Evolutionary conservation across 345 rosid species (phyloP).

Genomic region (Dipteronia dyeriana): DNA sequence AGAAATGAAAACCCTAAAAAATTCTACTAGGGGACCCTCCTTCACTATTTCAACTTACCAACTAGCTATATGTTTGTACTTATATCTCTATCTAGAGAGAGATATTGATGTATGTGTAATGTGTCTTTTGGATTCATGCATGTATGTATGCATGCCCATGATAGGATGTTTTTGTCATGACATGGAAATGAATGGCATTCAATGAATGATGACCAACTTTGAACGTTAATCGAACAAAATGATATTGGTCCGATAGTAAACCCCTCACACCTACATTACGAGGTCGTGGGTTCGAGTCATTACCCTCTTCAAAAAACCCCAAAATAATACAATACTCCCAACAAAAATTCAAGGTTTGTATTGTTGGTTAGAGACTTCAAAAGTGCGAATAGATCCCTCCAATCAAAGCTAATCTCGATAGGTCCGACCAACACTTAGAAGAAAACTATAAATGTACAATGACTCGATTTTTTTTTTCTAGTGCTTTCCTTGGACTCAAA

Average conservation of each 20-base stretch:
- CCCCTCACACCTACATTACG: too few species aligned
- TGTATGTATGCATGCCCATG: slow-evolving; percentile 44
- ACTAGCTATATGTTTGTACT: slow-evolving; percentile 48
- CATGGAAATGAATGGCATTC: slow-evolving; percentile 38
- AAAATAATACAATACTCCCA: too few species aligned
- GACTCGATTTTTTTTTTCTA: neutral
- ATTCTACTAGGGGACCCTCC: slow-evolving; percentile 44
- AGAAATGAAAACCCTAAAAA: slow-evolving; percentile 23
- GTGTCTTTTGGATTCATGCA: slow-evolving; percentile 34
- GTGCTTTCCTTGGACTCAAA: slow-evolving; percentile 20
- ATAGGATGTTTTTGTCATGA: slow-evolving; percentile 59
- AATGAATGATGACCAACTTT: slow-evolving; percentile 40
- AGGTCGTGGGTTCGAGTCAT: too few species aligned
- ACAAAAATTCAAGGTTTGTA: too few species aligned
- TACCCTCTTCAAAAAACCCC: too few species aligned
- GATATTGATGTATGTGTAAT: slow-evolving; percentile 21
- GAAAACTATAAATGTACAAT: too few species aligned
- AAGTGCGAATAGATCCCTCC: too few species aligned
- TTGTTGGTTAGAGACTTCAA: too few species aligned
- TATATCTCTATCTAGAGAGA: slow-evolving; percentile 41
- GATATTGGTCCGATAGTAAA: too few species aligned
- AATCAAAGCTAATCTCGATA: too few species aligned
- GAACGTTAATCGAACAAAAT: neutral
- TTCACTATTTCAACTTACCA: slow-evolving; percentile 45
- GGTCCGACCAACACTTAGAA: too few species aligned